Percentiles rank a stretch among this genome's conserved stretches.
These are phyloP conservation scores for Termitomyces heimii DNA, from an alignment of 768 basidiomycete genomes.

Conservation along the genomic window DNA sequence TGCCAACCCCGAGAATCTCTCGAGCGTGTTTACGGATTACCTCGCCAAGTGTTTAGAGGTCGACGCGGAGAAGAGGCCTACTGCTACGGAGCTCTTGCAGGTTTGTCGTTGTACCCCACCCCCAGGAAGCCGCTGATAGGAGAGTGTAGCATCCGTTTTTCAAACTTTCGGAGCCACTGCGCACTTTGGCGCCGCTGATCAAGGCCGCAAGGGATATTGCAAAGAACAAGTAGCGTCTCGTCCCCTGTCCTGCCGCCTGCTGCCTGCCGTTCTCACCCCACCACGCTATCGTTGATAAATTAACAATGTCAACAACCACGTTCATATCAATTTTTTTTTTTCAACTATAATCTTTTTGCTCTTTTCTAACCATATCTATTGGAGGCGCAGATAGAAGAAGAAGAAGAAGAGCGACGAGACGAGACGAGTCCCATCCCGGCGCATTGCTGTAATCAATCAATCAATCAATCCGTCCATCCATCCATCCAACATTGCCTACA, in stretches of 20 bases:
- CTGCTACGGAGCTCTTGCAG: conserved; percentile 72
- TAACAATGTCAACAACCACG: background rate
- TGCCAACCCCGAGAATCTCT: conserved; percentile 76
- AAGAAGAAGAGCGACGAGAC: background rate
- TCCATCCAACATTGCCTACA: background rate
- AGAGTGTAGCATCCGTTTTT: conserved; percentile 77
- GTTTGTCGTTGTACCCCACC: conserved; percentile 49
- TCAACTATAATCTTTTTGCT: background rate
- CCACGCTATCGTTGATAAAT: background rate
- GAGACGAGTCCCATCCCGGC: background rate
- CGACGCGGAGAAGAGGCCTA: conserved; percentile 90
- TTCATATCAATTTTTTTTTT: background rate
- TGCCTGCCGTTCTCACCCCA: background rate
- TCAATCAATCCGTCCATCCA: too few relatives aligned
- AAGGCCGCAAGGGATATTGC: conserved; percentile 88
- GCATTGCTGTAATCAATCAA: background rate
- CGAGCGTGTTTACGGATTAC: conserved; percentile 83
- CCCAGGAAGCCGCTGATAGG: too few relatives aligned
- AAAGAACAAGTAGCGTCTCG: conserved; percentile 54
- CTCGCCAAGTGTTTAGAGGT: conserved; percentile 86
- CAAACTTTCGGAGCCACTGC: conserved; percentile 78
- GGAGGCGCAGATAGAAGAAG: conserved; percentile 1
- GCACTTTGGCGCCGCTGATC: conserved; percentile 84
- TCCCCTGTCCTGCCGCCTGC: too few relatives aligned
- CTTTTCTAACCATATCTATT: conserved; percentile 3